A percentile compares a stretch with the other conserved stretches of the same genome.
These are phyloP conservation scores for Ophiostoma angusticollis DNA, from an alignment of 2,329 filamentous ascomycete species.

Conservation along the genomic window DNA sequence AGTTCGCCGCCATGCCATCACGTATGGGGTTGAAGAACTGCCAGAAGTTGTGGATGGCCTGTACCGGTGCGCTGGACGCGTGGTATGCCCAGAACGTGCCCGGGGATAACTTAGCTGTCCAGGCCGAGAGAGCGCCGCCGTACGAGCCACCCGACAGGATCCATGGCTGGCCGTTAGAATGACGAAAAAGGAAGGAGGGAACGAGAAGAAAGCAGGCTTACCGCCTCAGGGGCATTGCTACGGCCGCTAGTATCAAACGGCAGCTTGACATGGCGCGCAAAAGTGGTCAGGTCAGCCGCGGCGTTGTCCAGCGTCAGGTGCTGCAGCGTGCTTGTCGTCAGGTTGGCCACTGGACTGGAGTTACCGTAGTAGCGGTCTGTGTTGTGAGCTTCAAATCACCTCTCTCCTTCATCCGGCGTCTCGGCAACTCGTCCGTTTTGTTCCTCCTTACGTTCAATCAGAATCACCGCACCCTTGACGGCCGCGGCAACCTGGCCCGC, in stretches of 20 bases:
- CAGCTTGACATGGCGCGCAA: conserved; percentile 38
- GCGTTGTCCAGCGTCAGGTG: conserved; percentile 41
- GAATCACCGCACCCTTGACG: neutral
- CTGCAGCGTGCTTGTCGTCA: conserved; percentile 40
- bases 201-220: conserved; percentile 13
- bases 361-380: conserved; percentile 45
- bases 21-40: conserved; percentile 45
- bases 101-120: conserved; percentile 37
- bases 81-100: conserved; percentile 50
- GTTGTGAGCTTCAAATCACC: neutral
- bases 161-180: conserved; percentile 37
- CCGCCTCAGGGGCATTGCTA: conserved; percentile 36
- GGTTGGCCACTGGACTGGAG: conserved; percentile 36
- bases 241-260: conserved; percentile 36
- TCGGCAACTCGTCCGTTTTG: too few relatives aligned
- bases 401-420: neutral
- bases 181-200: neutral
- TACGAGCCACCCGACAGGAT: conserved; percentile 44
- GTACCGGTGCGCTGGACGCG: conserved; percentile 40
- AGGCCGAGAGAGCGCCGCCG: conserved; percentile 41
- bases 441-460: conserved; percentile 9
- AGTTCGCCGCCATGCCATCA: conserved; percentile 45
- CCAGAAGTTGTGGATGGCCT: conserved; percentile 45
- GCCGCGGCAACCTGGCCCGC: neutral
- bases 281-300: conserved; percentile 39